Base-by-base conservation (phyloP, 1,139 yeast species). In the Sugiyamaella paludigena region DNA sequence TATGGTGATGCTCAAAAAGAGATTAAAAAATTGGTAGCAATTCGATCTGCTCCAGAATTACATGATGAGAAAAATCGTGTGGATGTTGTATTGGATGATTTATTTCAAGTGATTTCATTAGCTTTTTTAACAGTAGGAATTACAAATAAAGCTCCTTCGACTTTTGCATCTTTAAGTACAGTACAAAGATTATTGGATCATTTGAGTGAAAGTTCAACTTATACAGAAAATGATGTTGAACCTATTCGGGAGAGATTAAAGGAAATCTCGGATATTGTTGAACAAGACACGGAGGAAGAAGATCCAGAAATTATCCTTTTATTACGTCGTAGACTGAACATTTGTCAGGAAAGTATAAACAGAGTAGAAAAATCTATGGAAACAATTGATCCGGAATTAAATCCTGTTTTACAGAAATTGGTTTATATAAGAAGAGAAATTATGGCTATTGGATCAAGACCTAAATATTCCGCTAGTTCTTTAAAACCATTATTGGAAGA, bases 111-210 rank as follows among this genome's bases (percentile, higher is more conserved):
- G 46, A 71, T 91, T 44, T 84, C 95, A 11, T 73, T 92, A 48
- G 86, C 95, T 56, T 87, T 89, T 66, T 79, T 91, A 57, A 87
- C 98, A 1, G 94, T 94, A 54, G 98, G 98, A 2, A 75, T 88
- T 58, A 85, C 85, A 48, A 84, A 88, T 58, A 79, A 87, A 38
- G 96, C 96, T 0, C 96, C 97, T 1, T 96, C 97, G 2, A 87
- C 96, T 1, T 92, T 86, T 68, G 89, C 96, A 7, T 86, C 95
- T 7, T 72, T 91, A 43, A 77, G 89, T 40, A 87, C 97, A 0
- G 95, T 92, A 36, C 82, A 82, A 68, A 80, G 92, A 59, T 72
- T 92, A 52, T 74, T 92, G 56, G 86, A 81, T 54, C 98, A 91
- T 68, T 73, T 91, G 53, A 78, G 80, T 57, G 96, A 87, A 61